Percentiles rank a stretch among this genome's conserved stretches.
phyloP scores from a whole-genome alignment of 202 grass and related monocot species.

The Zizania palustris region DNA sequence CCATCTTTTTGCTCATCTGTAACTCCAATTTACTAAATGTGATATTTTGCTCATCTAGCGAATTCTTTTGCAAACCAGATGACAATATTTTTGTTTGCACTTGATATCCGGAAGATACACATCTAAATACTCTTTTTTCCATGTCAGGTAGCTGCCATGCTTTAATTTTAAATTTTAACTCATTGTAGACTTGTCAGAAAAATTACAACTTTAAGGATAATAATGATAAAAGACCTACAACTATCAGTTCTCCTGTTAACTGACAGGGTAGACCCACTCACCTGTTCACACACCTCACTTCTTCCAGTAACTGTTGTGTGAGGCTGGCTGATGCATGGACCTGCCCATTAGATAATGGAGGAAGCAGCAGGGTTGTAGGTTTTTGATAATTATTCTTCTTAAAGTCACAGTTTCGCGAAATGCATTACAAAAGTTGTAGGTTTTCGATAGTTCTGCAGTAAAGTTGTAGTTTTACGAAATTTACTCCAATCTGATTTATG shows the following conservation, averaged over 20 bases:
- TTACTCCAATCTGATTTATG: slow-evolving; percentile 29
- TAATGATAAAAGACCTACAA: neutral
- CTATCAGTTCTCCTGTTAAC: neutral
- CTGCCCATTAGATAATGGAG: neutral
- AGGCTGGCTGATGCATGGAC: neutral
- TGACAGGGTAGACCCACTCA: neutral
- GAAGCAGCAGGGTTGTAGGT: neutral
- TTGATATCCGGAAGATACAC: slow-evolving; percentile 10
- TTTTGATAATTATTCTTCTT: neutral
- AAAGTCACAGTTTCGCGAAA: neutral
- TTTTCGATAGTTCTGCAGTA: neutral
- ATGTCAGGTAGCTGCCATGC: neutral
- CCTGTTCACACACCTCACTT: neutral
- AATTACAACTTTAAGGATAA: neutral
- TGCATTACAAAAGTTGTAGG: neutral
- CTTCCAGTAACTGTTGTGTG: neutral
- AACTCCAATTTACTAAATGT: neutral
- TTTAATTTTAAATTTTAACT: slow-evolving; percentile 17
- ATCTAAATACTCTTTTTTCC: neutral
- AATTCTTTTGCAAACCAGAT: slow-evolving; percentile 30
- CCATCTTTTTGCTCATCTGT: slow-evolving; percentile 1
- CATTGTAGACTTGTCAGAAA: slow-evolving; percentile 5
- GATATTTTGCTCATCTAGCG: slow-evolving; percentile 14
- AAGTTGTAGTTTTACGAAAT: slow-evolving; percentile 23
- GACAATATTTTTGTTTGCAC: slow-evolving; percentile 17